Base-by-base conservation (phyloP, 306 rosid species). In the Casuarina cunninghamiana region DNA sequence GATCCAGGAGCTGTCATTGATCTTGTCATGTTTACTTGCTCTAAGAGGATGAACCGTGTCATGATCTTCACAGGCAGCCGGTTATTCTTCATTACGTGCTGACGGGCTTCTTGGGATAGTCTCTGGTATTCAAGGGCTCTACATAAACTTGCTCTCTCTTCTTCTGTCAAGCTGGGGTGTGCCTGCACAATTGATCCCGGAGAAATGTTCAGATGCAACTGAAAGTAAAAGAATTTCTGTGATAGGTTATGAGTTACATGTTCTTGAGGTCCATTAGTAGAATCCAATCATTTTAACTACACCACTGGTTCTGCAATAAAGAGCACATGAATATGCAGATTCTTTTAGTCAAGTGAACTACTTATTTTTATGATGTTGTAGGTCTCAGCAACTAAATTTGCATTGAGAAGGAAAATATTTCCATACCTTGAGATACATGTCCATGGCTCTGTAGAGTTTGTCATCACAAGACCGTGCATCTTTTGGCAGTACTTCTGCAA, bases 51-150 rank as follows among this genome's bases (percentile, higher is more conserved):
- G 72, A 90, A 91, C 15, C 11, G 43, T 0, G 89, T 73, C 1
- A 77, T 74, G 68, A 89, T 68, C 73, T 85, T 86, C 81, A 83
- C 8, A 0, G 94, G 96, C 84, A 94, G 53, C 51, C 96, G 75
- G 41, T 90, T 82, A 78, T 94, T 94, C 82, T 75, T 86, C 87
- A 83, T 84, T 75, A 89, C 91, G 62, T 94, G 97, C 73, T 84
- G 75, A 0, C 87, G 83, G 10, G 89, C 94, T 79, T 88, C 93
- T 76, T 83, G 82, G n/a, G 98, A 92, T 49, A 94, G 81, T 77
- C 90, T 88, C 77, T 86, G 91, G 87, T 88, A 84, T 79, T 88
- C 90, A 80, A 94, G 43, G 17, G 77, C 76, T 55, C 83, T 83
- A 70, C 98, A 87, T 42, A 86, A 53, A 53, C 75, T 45, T 69